These are phyloP conservation scores for Malassezia caprae DNA, from an alignment of 1,284 basidiomycete species.

Conservation along the genomic window DNA sequence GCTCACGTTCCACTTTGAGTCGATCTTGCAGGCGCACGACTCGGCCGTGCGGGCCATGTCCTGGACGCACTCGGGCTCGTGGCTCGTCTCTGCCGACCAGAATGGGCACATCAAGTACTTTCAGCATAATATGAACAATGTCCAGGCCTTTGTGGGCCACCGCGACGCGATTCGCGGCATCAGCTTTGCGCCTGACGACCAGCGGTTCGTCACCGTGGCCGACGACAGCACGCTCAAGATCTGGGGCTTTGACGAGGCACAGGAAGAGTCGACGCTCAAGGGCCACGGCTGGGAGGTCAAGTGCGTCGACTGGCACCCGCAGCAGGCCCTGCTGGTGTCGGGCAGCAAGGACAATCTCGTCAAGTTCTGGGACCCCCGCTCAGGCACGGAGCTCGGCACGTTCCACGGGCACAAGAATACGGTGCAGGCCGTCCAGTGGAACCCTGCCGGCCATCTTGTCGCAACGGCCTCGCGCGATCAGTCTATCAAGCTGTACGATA, in stretches of 20 bases:
- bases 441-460: constrained; percentile 71
- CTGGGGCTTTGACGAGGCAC: constrained; percentile 85
- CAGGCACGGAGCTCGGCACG: constrained; percentile 29
- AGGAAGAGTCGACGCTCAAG: constrained; percentile 73
- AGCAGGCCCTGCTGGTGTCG: constrained; percentile 77
- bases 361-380: constrained; percentile 91
- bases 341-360: constrained; percentile 96
- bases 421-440: constrained; percentile 83
- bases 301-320: constrained; percentile 96
- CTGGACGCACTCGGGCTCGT: constrained; percentile 82
- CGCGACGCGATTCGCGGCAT: constrained; percentile 65
- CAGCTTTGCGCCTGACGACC: constrained; percentile 82
- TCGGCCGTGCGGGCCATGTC: constrained; percentile 77
- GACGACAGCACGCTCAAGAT: constrained; percentile 89
- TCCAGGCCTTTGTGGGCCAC: constrained; percentile 83
- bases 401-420: constrained; percentile 90
- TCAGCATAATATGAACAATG: constrained; percentile 95
- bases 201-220: constrained; percentile 80
- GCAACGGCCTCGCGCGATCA: constrained; percentile 90
- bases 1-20: constrained; percentile 97
- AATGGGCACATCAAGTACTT: constrained; percentile 95
- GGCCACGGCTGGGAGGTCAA: constrained; percentile 98
- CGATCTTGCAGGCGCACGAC: constrained; percentile 94
- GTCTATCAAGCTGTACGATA: constrained; percentile 90
- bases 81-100: constrained; percentile 85